Evolutionary conservation across 495 filamentous ascomycete species (phyloP), one percentile per base, ranked within the genome.

Genomic region (Annulohypoxylon nitens): DNA sequence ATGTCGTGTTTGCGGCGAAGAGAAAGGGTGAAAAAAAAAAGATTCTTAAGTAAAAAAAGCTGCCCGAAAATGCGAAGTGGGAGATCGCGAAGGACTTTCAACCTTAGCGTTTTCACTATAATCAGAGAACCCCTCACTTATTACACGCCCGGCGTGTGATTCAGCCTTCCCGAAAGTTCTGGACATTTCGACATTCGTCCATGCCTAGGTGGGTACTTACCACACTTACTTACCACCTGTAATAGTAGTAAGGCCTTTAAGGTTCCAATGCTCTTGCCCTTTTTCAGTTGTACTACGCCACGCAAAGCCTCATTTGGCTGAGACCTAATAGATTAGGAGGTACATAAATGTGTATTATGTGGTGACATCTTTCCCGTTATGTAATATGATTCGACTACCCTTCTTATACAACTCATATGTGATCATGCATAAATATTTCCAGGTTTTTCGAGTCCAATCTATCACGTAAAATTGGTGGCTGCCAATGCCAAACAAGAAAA

Each of bases 1-100:
- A 64, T 64, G 51, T 75, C 64, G 64, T 68, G 67, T 70, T 70
- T 70, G 67, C 64, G 18, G 63, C 43, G 61, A 67, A 73, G 41
- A 33, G 51, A 20, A 69, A 72, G 50, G 50, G 50, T 30, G 30
- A 30, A 30, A 18, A 69, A 58, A 60, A 69, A 71, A 67, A 50
- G 33, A 54, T 68, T 68, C 64, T 60, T 37, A 70, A 60, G 61
- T 70, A 72, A 69, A 74, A 78, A 77, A 74, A 71, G 73, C 71
- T 78, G 76, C 76, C 76, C 76, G 70, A 70, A 78, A 73, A 75
- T 75, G 69, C 64, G 66, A 75, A 73, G 69, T 67, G 72, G 67
- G 72, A 75, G 64, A 43, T 71, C 64, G 64, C 69, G 57, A 61
- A 61, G 18, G 62, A 78, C 68, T 75, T 70, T 71, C 36, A 60